Percentiles rank a stretch among this genome's conserved stretches.
Conservation (phyloP, 306 rosid genomes). For the Quercus rubra region DNA sequence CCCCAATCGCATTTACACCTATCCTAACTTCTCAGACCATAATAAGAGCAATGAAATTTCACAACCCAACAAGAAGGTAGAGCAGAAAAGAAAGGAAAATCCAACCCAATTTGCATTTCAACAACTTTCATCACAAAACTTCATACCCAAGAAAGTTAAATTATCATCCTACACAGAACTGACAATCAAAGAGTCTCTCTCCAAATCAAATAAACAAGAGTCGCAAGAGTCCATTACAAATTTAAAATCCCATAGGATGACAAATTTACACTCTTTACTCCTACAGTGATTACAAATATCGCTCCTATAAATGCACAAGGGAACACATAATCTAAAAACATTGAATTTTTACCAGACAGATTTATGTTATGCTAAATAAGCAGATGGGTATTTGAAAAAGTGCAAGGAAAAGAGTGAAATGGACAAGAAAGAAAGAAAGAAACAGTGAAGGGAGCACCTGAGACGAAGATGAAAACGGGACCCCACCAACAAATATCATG, state of each 20-base stretch:
- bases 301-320: background rate
- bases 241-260: background rate
- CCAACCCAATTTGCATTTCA: background rate
- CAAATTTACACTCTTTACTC: background rate
- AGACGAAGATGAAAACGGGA: constrained; percentile 35
- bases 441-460: constrained; percentile 20
- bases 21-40: no score
- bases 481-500: constrained; percentile 37
- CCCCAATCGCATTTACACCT: no score
- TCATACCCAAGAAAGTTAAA: background rate
- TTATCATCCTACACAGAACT: background rate
- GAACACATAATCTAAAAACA: background rate
- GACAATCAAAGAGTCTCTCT: background rate
- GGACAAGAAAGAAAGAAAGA: background rate
- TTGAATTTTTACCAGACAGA: background rate
- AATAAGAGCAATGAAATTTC: background rate
- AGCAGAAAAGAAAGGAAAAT: background rate
- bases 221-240: background rate
- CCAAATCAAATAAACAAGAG: background rate
- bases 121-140: background rate
- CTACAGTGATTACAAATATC: background rate
- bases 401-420: background rate
- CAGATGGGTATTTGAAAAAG: background rate
- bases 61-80: background rate
- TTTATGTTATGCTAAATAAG: background rate